Conservation (phyloP, 768 basidiomycete species). For the Tulasnella sp. region DNA sequence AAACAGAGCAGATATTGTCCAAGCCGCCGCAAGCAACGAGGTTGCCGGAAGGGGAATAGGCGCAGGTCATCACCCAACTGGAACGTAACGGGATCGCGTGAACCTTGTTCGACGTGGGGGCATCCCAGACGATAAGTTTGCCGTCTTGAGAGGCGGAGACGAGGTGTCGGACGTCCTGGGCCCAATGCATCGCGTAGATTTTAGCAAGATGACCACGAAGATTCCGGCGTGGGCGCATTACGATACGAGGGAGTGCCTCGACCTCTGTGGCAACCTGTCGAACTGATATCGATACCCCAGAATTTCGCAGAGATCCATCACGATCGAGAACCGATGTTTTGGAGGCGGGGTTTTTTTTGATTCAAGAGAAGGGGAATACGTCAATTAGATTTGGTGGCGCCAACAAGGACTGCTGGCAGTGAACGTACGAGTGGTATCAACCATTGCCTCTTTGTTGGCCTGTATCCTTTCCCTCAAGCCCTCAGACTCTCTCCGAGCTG, state of each 20-base stretch:
- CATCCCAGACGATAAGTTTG: slow-evolving; percentile 99
- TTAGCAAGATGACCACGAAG: slow-evolving; percentile 97
- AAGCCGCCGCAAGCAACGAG: slow-evolving; percentile 98
- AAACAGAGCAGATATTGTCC: slow-evolving; percentile 98
- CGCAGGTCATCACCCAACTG: slow-evolving; percentile 99
- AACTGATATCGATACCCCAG: too few species aligned
- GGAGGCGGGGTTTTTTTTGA: too few species aligned
- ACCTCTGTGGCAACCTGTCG: slow-evolving; percentile 98
- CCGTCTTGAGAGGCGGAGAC: slow-evolving; percentile 99
- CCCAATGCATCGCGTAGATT: slow-evolving; percentile 99
- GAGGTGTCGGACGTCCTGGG: slow-evolving; percentile 89
- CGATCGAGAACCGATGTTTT: background rate
- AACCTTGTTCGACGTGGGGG: slow-evolving; percentile 99
- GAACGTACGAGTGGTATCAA: slow-evolving; percentile 89
- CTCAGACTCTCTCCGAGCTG: slow-evolving; percentile 93
- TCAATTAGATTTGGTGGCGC: background rate
- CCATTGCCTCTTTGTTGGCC: slow-evolving; percentile 89
- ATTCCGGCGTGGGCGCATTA: slow-evolving; percentile 91
- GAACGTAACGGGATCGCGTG: slow-evolving; percentile 97
- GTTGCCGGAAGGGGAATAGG: slow-evolving; percentile 92
- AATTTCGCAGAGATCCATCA: slow-evolving; percentile 3
- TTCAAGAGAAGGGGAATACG: background rate
- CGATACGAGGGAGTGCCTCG: slow-evolving; percentile 88
- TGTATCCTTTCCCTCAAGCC: slow-evolving; percentile 98
- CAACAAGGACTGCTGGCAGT: background rate